Percentiles rank a stretch among this genome's conserved stretches.
These are phyloP conservation scores for Akebia trifoliata DNA, from an alignment of 164 flowering plant species.

Conservation along the genomic window DNA sequence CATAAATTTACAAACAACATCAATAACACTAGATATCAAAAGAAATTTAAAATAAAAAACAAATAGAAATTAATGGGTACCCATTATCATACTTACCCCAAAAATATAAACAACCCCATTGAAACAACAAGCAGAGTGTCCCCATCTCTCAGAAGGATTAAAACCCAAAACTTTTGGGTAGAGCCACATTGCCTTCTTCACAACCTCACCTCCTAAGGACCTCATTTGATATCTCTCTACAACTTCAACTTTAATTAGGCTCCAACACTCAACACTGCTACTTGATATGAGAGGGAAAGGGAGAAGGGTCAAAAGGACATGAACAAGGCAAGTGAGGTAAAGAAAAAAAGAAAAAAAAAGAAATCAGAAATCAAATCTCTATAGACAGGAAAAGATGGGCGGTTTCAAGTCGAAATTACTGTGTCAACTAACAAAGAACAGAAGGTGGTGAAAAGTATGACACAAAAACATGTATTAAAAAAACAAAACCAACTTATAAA, in stretches of 20 bases:
- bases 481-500: not conserved
- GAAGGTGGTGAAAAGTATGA: conserved; percentile 8
- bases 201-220: conserved; percentile 39
- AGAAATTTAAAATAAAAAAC: not conserved
- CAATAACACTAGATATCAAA: not conserved
- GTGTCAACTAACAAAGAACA: conserved; percentile 64
- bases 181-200: conserved; percentile 87
- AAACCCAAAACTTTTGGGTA: conserved; percentile 72
- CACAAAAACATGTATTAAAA: not conserved
- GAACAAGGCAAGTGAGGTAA: conserved; percentile 57
- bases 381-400: conserved; percentile 95
- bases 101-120: conserved; percentile 64
- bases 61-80: not conserved
- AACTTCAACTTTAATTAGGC: conserved; percentile 10
- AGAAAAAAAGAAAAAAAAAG: too few species aligned
- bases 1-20: not conserved
- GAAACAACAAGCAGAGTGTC: conserved; percentile 80
- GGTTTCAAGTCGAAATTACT: conserved; percentile 85
- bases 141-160: conserved; percentile 93
- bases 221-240: conserved; percentile 31
- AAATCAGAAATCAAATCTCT: conserved; percentile 61
- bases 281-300: conserved; percentile 6
- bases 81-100: conserved; percentile 54
- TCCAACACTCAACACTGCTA: not conserved
- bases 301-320: conserved; percentile 43